Base-by-base conservation (phyloP, 192 early-diverging fungal genomes). In the Pilobolus umbonatus region DNA sequence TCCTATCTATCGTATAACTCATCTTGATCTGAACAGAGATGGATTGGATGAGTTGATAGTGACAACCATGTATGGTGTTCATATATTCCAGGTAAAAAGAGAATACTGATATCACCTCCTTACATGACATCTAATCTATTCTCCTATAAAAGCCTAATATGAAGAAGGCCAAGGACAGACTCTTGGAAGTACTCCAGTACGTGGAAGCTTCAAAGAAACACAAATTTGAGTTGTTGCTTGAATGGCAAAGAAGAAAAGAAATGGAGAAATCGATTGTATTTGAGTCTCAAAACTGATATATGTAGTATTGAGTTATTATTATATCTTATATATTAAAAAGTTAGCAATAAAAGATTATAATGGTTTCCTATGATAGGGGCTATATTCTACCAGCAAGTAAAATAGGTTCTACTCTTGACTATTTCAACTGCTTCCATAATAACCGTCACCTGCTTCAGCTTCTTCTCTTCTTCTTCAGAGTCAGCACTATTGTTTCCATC, bases 21-120 rank as follows among this genome's bases (percentile, higher is more conserved):
- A 68, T 35, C 59, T 76, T 8, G 78, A 83, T 68, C 31, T 83
- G 26, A 83, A 83, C 26, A 60, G 74, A 31, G 78, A 83, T 60
- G 74, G 78, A 32, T 35, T 80, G 7, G 72, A 80, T 38, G 81
- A 83, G 36, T 56, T 83, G 0, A 68, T 83, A 21, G 65, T 83
- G 4, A 72, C 64, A 11, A 80, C 78, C 0, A 67, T 78, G 66
- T 74, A 78, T 43, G 81, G 81, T 1, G 71, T 78, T 1, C 75
- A 76, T 48, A 64, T 80, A 55, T 74, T 80, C 31, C 70, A 72
- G 61, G 68, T 69, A 48, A 58, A 24, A 7, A 9, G 17, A 34
- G 17, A 11, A 36, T 43, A 4, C 11, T 40, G 17, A 26, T 24
- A 40, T 11, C 12, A 32, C 4, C 9, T n/a, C 30, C 2, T 22